Base-by-base conservation (phyloP, 495 filamentous ascomycete genomes). In the Penicillium lividum region DNA sequence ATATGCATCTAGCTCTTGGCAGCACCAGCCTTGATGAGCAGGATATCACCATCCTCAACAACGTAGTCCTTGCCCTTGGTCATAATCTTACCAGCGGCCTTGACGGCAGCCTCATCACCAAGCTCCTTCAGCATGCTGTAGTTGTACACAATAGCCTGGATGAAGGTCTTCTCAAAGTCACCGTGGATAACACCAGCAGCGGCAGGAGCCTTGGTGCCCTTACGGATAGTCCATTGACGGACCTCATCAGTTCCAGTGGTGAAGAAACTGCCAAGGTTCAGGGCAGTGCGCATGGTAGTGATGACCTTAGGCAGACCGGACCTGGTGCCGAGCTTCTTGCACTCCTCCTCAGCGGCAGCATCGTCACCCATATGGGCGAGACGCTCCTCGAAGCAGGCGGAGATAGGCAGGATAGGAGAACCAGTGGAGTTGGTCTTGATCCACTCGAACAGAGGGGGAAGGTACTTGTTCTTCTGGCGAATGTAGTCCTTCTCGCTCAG, bases 111-210 rank as follows among this genome's bases (percentile, higher is more conserved):
- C 76, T 99, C 95, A 69, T 96, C 92, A 30, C 92, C 93, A 33
- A 89, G 77, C 75, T 96, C 93, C 75, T 86, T 89, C 50, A 98
- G 80, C 7, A 81, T 73, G 27, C 63, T 76, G 77, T 85, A 98
- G 78, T 95, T 97, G 77, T 81, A 97, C 46, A 96, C 89, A 58
- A 99, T 81, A 31, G 82, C 90, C 78, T 99, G 95, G 65, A 99
- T 99, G 78, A 99, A 99, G 0, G 95, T 99, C 86, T 99, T 99
- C 76, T 99, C 95, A 60, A 99, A 98, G 70, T 99, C 95, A 55
- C 88, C 90, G 77, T 99, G 95, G 64, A 99, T 99, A 56, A 98
- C 95, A 79, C 95, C 95, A 15, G 95, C 94, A 45, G 95, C 94
- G 69, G 93, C 90, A 16, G 95, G 95, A 34, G 95, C 95, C 80